Conservation (phyloP, 2,329 filamentous ascomycete species). For the Dryadomyces quercus-mongolicae region DNA sequence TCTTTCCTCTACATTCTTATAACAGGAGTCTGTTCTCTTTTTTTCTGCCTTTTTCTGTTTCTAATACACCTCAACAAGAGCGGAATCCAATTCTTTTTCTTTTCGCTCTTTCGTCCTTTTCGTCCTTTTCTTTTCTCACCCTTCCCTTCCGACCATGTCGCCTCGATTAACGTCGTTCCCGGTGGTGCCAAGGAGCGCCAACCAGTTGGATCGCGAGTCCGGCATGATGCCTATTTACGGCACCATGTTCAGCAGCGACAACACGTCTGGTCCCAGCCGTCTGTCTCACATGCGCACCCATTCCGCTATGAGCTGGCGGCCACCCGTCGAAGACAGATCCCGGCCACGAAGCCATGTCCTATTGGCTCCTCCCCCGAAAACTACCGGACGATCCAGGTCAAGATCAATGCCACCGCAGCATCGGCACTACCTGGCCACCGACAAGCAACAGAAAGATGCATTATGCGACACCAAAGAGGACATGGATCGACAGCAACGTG, state of each 20-base stretch:
- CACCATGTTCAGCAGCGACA: neutral
- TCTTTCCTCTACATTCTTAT: no score
- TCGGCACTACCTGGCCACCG: neutral
- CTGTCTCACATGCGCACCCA: neutral
- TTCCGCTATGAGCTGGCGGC: neutral
- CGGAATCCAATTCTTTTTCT: neutral
- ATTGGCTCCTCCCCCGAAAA: neutral
- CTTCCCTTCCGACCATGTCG: neutral
- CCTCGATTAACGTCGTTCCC: no score
- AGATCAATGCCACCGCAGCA: neutral
- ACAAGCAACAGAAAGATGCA: neutral
- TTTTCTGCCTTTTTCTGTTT: no score
- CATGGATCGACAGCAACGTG: no score
- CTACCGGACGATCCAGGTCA: neutral
- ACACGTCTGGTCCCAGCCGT: neutral
- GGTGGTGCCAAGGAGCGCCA: neutral
- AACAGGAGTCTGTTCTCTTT: no score
- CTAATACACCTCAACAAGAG: neutral
- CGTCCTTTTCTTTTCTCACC: neutral
- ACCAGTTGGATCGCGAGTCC: neutral
- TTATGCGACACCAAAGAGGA: neutral
- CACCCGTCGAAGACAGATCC: neutral
- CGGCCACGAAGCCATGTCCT: neutral
- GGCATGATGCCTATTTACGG: neutral
- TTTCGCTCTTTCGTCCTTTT: neutral